Conservation (phyloP, 164 flowering plant species). For the Annona cherimola region DNA sequence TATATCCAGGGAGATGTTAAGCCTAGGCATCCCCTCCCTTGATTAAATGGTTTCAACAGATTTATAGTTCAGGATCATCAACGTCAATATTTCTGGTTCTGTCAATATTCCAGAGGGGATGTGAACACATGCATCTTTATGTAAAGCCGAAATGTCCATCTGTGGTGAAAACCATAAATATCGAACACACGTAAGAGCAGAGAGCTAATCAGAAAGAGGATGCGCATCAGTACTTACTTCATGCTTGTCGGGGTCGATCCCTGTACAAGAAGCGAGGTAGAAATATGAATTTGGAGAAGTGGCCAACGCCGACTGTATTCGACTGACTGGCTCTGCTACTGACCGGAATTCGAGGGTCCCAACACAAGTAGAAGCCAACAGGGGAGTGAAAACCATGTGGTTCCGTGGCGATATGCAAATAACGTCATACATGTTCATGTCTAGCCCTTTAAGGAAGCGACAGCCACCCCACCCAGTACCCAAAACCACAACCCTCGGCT, state of each 20-base stretch:
- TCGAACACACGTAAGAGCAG: too few relatives aligned
- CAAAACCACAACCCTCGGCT: conserved; percentile 83
- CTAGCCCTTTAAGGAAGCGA: conserved; percentile 71
- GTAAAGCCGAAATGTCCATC: too few relatives aligned
- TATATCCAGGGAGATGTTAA: too few relatives aligned
- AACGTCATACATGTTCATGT: conserved; percentile 64
- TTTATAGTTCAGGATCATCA: too few relatives aligned
- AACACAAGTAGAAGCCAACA: conserved; percentile 90
- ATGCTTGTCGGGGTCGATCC: conserved; percentile 56
- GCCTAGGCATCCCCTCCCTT: too few relatives aligned
- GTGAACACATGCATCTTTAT: too few relatives aligned
- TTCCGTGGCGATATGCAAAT: conserved; percentile 88
- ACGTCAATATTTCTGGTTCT: too few relatives aligned
- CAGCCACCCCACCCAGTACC: conserved; percentile 95
- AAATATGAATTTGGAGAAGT: conserved; percentile 63
- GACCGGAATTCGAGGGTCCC: conserved; percentile 89
- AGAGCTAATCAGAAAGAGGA: too few relatives aligned
- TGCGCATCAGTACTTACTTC: conserved; percentile 43
- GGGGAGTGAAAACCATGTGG: conserved; percentile 94
- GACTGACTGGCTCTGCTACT: conserved; percentile 75
- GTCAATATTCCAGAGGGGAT: too few relatives aligned
- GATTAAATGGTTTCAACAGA: too few relatives aligned
- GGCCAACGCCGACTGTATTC: conserved; percentile 67
- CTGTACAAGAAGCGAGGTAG: conserved; percentile 62
- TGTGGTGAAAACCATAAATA: too few relatives aligned